These are phyloP conservation scores for Isatis tinctoria DNA, from an alignment of 345 rosid species.

Conservation along the genomic window DNA sequence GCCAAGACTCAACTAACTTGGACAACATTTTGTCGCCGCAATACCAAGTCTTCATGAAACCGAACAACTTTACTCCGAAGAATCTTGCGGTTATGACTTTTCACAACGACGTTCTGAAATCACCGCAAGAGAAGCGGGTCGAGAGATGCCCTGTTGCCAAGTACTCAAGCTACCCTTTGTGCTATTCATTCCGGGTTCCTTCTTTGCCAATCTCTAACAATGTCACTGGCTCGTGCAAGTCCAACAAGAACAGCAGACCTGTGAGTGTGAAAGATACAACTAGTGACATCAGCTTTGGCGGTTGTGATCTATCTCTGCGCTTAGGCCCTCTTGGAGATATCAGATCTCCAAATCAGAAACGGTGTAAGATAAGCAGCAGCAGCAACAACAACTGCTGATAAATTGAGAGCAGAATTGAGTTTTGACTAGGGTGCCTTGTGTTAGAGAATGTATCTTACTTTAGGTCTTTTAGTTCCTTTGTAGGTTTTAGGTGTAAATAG, in stretches of 20 bases:
- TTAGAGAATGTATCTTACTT: not conserved
- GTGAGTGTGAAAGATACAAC: constrained; percentile 5
- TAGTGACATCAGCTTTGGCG: constrained; percentile 7
- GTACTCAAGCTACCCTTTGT: constrained; percentile 29
- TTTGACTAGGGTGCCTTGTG: not conserved
- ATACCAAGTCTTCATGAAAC: constrained; percentile 54
- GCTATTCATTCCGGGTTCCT: constrained; percentile 13
- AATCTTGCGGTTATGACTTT: constrained; percentile 3
- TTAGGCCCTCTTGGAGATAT: constrained; percentile 54
- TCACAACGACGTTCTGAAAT: not conserved
- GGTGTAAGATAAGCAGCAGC: constrained; percentile 17
- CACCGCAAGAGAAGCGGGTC: constrained; percentile 13
- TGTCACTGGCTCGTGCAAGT: constrained; percentile 9
- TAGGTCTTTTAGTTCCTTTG: not conserved
- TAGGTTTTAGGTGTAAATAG: constrained; percentile 20
- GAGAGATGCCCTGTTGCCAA: constrained; percentile 11
- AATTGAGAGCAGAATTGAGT: not conserved
- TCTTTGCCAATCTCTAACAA: constrained; percentile 10
- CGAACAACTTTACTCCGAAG: constrained; percentile 13
- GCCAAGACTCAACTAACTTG: constrained; percentile 20
- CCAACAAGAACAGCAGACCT: constrained; percentile 13
- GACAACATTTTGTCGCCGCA: constrained; percentile 13
- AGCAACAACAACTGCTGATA: constrained; percentile 11
- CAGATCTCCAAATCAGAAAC: constrained; percentile 29
- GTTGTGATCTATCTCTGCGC: constrained; percentile 69